Base-by-base conservation (phyloP, 495 filamentous ascomycete species). In the Neurospora hispaniola region DNA sequence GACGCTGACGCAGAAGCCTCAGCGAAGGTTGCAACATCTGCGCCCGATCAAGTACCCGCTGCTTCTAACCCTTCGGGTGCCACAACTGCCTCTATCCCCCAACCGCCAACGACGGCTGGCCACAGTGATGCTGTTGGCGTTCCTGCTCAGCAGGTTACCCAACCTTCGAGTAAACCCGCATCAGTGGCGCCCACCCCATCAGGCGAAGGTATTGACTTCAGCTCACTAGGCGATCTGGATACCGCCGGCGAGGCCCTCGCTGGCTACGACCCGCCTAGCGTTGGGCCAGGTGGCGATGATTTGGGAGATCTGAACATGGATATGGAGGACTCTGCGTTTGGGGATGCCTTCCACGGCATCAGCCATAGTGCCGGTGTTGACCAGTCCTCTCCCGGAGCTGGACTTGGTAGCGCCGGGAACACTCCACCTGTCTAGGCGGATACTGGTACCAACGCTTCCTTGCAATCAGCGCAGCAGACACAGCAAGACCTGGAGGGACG, bases 321-420 rank as follows among this genome's bases (percentile, higher is more conserved):
- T 20, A 82, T 88, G 83, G 86, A 88, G 73, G 86, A 88, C 76
- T 84, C 83, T 18, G 86, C 85, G 11, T 88, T 88, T 76, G 87
- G 86, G 2, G 85, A 88, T 48, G 87, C 87, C 16, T 87, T 88
- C 71, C 86, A 88, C 71, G 85, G 85, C 27, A 82, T 87, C 3
- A 80, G 81, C 31, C 73, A 72, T 66, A 66, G 54, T 66, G 54
- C 54, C 23, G 54, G 54, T 38, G 27, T 27, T 35, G 54, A 66
- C 7, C 54, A 66, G 31, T 66, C 54, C 54, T 66, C 54, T 66
- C 54, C 54, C 1, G 54, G 27, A 27, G 54, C 23, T 35, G 54
- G 54, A 27, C 54, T 66, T 66, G 54, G 54, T 66, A 66, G 54
- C 27, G 54, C 54, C 54, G 54, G 54, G 54, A 66, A 66, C 54